A percentile compares a stretch with the other conserved stretches of the same genome.
Evolutionary conservation across 2,329 filamentous ascomycete genomes (phyloP).

Genomic region (Xylariales sp.): DNA sequence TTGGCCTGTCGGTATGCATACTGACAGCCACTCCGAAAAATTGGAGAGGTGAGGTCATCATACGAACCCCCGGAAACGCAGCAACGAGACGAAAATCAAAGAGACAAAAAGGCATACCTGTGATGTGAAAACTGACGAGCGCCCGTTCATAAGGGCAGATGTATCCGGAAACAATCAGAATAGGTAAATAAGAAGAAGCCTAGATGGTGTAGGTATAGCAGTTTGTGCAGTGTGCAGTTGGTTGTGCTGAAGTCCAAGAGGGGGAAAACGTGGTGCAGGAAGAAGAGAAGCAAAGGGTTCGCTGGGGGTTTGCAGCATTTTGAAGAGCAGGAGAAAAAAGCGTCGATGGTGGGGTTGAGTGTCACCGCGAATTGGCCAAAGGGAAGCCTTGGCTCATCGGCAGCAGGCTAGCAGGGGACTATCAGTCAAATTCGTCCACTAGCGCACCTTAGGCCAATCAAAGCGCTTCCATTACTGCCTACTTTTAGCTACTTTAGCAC

Average conservation of each 20-base stretch:
- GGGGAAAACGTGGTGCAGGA: constrained; percentile 30
- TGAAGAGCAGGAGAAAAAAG: constrained; percentile 29
- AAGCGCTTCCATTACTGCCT: constrained; percentile 14
- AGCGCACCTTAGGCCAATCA: constrained; percentile 25
- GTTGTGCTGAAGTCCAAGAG: not conserved
- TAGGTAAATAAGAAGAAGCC: constrained; percentile 32
- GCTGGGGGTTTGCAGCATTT: constrained; percentile 30
- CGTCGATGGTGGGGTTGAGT: constrained; percentile 36
- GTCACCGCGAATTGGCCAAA: constrained; percentile 34
- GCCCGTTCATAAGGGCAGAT: constrained; percentile 86
- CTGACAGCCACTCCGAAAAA: constrained; percentile 1
- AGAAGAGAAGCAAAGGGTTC: constrained; percentile 20
- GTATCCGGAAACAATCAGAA: constrained; percentile 46
- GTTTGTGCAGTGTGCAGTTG: constrained; percentile 30
- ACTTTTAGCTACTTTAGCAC: not conserved
- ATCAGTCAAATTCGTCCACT: constrained; percentile 7
- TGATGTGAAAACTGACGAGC: constrained; percentile 86
- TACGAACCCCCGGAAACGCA: constrained; percentile 15
- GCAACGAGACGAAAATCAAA: not conserved
- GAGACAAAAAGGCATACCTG: constrained; percentile 68
- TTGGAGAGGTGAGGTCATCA: constrained; percentile 43
- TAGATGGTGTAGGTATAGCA: constrained; percentile 33
- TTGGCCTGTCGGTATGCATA: not conserved
- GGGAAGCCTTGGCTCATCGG: not conserved
- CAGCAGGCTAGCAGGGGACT: constrained; percentile 21